Base-by-base conservation (phyloP, 768 basidiomycete species). In the Calocybe cyanea region DNA sequence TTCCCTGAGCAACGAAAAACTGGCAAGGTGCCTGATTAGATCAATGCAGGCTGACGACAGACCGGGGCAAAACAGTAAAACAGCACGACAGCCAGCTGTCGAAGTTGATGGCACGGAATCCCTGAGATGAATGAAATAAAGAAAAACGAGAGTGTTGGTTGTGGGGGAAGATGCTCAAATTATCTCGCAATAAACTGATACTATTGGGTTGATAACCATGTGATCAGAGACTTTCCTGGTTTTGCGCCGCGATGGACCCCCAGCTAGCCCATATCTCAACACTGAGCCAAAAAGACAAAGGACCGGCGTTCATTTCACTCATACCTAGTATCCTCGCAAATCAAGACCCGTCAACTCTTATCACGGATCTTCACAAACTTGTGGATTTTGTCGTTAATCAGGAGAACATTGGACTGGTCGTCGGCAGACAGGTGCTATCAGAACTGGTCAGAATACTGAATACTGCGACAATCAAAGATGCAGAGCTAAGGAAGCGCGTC, bases 211-310 rank as follows among this genome's bases (percentile, higher is more conserved):
- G n/a, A n/a, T n/a, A n/a, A n/a, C 33, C 43, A 44, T 35, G 43
- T 44, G 43, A 35, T 9, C 25, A 18, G 13, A 24, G 14, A 21
- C 14, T 34, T 34, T 14, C 15, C 33, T 11, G 25, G 11, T 11
- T 35, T 32, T n/a, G n/a, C n/a, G 13, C 14, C 13, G 53, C 44
- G 43, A 87, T 89, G 87, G 85, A 90, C 36, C 61, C 62, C 43
- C 85, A 77, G 62, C 75, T 92, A 32, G 61, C 77, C 1, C 81
- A 85, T 51, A 72, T 83, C 44, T 69, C 78, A 1, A 52, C 76
- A 18, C 78, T 90, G 55, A 72, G 68, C 41, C 92, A 93, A 66
- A 92, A 91, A 58, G 90, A 94, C 69, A 92, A 91, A 57, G 88
- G 80, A 0, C 72, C 83, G 7, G 85, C 82, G 4, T 91, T 85